Percentiles rank a stretch among this genome's conserved stretches.
These are phyloP conservation scores for Adansonia grandidieri DNA, from an alignment of 441 rosid genomes.

Conservation along the genomic window DNA sequence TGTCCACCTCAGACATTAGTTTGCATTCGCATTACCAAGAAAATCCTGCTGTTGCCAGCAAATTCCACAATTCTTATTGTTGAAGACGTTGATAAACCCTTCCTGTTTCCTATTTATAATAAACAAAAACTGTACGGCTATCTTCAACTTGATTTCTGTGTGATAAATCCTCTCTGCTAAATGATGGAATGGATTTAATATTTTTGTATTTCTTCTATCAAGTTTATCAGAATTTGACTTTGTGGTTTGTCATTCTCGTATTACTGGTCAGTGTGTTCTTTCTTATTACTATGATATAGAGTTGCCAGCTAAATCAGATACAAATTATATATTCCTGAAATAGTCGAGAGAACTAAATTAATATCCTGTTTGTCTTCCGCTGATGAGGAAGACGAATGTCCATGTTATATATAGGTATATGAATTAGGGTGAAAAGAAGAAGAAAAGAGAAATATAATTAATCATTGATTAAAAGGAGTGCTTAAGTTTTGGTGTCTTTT, in stretches of 20 bases:
- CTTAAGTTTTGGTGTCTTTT: not conserved
- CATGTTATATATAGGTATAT: not conserved
- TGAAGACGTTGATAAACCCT: not conserved
- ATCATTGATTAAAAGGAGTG: not conserved
- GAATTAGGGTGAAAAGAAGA: not conserved
- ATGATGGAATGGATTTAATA: slow-evolving; percentile 15
- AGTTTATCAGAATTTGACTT: not conserved
- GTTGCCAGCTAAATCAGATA: not conserved
- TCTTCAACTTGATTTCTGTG: slow-evolving; percentile 22
- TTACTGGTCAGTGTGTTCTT: not conserved
- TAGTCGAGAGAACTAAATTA: not conserved
- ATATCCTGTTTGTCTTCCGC: not conserved
- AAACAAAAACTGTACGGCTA: slow-evolving; percentile 18
- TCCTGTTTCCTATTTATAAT: slow-evolving; percentile 10
- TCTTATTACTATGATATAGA: not conserved
- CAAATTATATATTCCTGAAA: not conserved
- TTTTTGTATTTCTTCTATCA: slow-evolving; percentile 19
- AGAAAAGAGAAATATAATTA: not conserved
- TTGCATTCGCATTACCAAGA: slow-evolving; percentile 23
- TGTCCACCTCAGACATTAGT: slow-evolving; percentile 24
- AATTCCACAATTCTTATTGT: slow-evolving; percentile 33
- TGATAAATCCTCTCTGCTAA: slow-evolving; percentile 19
- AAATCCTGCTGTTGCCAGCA: slow-evolving; percentile 25
- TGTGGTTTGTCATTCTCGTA: slow-evolving; percentile 16
- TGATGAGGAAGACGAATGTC: not conserved